Evolutionary conservation across 2,329 filamentous ascomycete genomes (phyloP).

Genomic region (Lasiodiplodia sp.): DNA sequence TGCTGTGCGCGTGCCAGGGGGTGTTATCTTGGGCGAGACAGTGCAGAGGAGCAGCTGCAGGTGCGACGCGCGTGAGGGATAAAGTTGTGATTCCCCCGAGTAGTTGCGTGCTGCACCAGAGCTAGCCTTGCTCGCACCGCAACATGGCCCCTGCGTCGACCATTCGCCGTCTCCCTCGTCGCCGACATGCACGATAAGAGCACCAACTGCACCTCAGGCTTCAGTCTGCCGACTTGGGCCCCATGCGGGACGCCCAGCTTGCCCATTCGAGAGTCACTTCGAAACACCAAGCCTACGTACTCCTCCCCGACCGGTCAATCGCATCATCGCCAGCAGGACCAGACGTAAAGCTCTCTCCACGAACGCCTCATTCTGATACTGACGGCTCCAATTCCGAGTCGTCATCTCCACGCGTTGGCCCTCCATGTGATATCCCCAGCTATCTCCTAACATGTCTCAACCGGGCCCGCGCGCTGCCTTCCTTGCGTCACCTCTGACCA

Average conservation of each 20-base stretch:
- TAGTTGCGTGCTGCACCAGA: conserved; percentile 22
- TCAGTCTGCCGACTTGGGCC: neutral
- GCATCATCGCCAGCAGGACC: neutral
- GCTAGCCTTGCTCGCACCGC: neutral
- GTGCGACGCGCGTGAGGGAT: conserved; percentile 12
- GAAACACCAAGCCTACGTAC: conserved; percentile 6
- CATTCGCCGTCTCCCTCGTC: conserved; percentile 12
- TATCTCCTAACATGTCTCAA: neutral
- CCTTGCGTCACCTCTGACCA: neutral
- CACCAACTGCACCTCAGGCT: conserved; percentile 2
- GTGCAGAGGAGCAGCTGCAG: conserved; percentile 16
- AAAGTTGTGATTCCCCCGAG: conserved; percentile 18
- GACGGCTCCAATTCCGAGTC: neutral
- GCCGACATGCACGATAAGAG: conserved; percentile 19
- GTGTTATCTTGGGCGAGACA: conserved; percentile 3
- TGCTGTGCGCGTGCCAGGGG: neutral
- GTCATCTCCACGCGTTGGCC: neutral
- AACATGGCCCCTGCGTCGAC: neutral
- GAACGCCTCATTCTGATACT: neutral
- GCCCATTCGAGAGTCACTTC: conserved; percentile 3
- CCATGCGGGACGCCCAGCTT: conserved; percentile 2
- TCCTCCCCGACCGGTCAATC: conserved; percentile 3
- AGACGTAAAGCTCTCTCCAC: neutral
- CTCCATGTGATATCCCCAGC: neutral
- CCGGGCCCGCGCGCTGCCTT: neutral